phyloP scores from a whole-genome alignment of 2,329 filamentous ascomycete genomes.

The Sporothrix inflata region DNA sequence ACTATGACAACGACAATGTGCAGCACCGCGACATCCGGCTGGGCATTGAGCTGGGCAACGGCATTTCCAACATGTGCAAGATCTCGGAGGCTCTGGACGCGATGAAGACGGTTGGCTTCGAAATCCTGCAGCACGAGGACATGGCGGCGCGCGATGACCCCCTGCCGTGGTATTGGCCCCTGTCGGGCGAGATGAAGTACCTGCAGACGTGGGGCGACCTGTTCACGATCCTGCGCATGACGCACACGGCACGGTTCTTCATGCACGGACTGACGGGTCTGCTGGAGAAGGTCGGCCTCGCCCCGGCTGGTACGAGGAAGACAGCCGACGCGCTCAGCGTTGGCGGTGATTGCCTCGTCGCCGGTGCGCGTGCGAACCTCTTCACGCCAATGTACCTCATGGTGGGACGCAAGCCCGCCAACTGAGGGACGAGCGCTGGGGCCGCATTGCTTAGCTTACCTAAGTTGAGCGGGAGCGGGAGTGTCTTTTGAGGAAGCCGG shows the following conservation, averaged over 20 bases:
- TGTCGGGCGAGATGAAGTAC: constrained; percentile 83
- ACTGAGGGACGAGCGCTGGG: constrained; percentile 36
- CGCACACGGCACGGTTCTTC: constrained; percentile 73
- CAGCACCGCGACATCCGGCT: constrained; percentile 88
- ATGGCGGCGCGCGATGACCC: constrained; percentile 74
- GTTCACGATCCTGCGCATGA: constrained; percentile 86
- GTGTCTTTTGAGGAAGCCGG: neutral
- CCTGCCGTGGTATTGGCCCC: constrained; percentile 91
- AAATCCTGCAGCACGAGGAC: constrained; percentile 82
- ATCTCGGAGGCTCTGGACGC: constrained; percentile 79
- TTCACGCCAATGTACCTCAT: constrained; percentile 99
- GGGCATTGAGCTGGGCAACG: constrained; percentile 92
- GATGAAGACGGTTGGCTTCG: constrained; percentile 86
- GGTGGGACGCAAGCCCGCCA: constrained; percentile 80
- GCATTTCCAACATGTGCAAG: constrained; percentile 91
- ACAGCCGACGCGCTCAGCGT: constrained; percentile 86
- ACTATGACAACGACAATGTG: constrained; percentile 87
- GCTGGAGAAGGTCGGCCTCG: constrained; percentile 74
- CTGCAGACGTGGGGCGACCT: constrained; percentile 79
- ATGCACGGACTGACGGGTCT: constrained; percentile 77
- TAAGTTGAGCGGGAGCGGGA: neutral
- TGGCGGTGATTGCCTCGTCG: constrained; percentile 83
- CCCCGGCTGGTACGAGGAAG: constrained; percentile 85
- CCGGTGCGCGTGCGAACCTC: constrained; percentile 83
- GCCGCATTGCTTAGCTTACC: neutral